A percentile compares a stretch with the other conserved stretches of the same genome.
Evolutionary conservation across 2,329 filamentous ascomycete species (phyloP).

Genomic region (Lasiodiplodia hormozganensis): DNA sequence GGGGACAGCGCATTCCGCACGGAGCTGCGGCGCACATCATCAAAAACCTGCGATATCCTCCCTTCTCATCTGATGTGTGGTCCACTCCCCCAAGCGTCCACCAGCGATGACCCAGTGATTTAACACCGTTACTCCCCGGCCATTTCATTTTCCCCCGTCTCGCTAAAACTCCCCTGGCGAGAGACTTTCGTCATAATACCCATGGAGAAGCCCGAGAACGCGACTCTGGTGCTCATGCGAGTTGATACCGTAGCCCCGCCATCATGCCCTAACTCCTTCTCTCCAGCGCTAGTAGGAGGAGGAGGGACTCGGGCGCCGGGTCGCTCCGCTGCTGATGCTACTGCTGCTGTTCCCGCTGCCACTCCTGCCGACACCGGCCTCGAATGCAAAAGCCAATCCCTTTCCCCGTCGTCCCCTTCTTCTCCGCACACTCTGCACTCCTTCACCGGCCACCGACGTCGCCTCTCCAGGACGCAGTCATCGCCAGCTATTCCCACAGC

Average conservation of each 20-base stretch:
- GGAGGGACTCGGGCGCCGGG: not conserved
- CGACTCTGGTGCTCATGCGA: slow-evolving; percentile 21
- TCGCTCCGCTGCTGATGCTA: not conserved
- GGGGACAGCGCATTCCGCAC: not conserved
- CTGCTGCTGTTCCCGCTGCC: not conserved
- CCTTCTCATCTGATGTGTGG: slow-evolving; percentile 2
- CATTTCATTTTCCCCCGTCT: not conserved
- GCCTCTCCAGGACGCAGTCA: not conserved
- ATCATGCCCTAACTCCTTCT: not conserved
- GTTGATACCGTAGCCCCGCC: slow-evolving; percentile 11
- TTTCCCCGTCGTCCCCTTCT: not conserved
- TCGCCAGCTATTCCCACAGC: slow-evolving; percentile 1
- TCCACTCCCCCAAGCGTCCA: not conserved
- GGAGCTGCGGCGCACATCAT: not conserved
- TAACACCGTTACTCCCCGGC: not conserved
- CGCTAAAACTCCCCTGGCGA: slow-evolving; percentile 6
- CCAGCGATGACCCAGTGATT: slow-evolving; percentile 10
- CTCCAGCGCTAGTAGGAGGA: not conserved
- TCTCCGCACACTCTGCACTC: slow-evolving; percentile 1
- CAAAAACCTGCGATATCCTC: slow-evolving; percentile 5
- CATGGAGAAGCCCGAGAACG: slow-evolving; percentile 20
- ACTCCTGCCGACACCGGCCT: not conserved
- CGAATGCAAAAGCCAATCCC: not conserved
- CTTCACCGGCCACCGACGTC: not conserved
- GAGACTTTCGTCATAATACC: slow-evolving; percentile 14